Conservation (phyloP, 805 yeast species). For the Ogataea zsoltii region DNA sequence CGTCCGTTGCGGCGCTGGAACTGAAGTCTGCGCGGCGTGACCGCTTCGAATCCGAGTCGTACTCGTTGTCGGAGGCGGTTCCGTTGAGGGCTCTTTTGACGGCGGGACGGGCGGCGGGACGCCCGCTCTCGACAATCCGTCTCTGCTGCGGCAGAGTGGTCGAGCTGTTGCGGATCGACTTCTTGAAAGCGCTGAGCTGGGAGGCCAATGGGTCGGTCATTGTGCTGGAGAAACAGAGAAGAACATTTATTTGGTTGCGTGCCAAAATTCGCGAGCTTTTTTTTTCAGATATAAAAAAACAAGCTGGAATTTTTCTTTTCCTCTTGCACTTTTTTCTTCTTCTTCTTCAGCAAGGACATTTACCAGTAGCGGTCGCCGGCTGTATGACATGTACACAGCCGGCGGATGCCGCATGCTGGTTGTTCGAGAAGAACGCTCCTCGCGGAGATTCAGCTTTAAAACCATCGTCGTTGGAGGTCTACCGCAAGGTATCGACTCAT, state of each 20-base stretch:
- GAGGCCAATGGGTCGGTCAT: conserved; percentile 37
- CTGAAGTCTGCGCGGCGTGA: conserved; percentile 1
- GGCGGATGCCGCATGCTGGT: conserved; percentile 27
- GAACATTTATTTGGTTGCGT: background rate
- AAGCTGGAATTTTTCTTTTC: background rate
- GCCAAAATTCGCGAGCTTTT: background rate
- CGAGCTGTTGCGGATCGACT: conserved; percentile 53
- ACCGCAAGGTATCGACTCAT: conserved; percentile 70
- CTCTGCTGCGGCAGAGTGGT: conserved; percentile 48
- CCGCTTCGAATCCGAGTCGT: conserved; percentile 21
- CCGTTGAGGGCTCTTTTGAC: conserved; percentile 14
- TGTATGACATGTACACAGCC: background rate
- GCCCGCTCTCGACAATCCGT: conserved; percentile 26
- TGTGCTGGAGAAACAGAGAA: background rate
- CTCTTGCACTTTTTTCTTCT: background rate
- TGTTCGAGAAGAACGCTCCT: conserved; percentile 16
- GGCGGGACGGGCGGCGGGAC: conserved; percentile 1
- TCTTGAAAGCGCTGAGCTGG: conserved; percentile 64
- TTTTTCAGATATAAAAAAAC: background rate
- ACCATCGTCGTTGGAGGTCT: conserved; percentile 99
- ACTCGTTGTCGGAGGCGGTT: conserved; percentile 10
- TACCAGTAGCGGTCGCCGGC: conserved; percentile 18
- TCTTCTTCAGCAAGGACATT: conserved; percentile 7
- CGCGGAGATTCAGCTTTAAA: conserved; percentile 67
- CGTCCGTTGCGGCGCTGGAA: background rate